Evolutionary conservation across 257 asterid genomes (phyloP).

Genomic region (Plantago major): DNA sequence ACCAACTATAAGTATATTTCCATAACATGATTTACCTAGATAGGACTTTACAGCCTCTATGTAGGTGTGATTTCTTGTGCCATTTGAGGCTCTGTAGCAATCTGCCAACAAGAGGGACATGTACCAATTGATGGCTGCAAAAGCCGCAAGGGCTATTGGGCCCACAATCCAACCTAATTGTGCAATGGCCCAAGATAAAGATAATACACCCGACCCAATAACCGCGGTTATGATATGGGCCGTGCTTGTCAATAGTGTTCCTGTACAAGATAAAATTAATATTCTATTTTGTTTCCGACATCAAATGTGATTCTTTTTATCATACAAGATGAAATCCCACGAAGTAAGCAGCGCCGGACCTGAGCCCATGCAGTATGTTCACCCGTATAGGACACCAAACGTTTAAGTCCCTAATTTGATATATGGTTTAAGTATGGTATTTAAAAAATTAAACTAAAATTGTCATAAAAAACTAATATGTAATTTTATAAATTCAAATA

Average conservation of each 20-base stretch:
- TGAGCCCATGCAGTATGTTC: no score
- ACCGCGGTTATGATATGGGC: constrained; percentile 75
- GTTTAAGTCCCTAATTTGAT: no score
- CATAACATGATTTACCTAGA: constrained; percentile 30
- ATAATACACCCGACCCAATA: constrained; percentile 72
- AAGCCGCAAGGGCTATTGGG: constrained; percentile 37
- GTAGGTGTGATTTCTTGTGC: constrained; percentile 47
- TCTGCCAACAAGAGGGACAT: constrained; percentile 56
- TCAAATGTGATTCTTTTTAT: no score
- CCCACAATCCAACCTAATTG: constrained; percentile 83
- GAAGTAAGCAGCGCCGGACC: no score
- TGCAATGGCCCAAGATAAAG: constrained; percentile 73
- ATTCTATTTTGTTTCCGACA: no score
- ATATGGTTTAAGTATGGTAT: no score
- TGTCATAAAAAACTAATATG: no score
- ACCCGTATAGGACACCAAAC: no score
- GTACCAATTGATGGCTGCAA: constrained; percentile 51
- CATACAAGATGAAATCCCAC: no score
- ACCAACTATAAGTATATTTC: not conserved
- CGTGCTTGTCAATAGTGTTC: constrained; percentile 45
- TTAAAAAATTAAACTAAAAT: no score
- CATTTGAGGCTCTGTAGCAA: constrained; percentile 42
- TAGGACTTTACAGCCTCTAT: constrained; percentile 44
- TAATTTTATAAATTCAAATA: no score
- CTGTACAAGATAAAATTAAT: constrained; percentile 5